phyloP scores from a whole-genome alignment of 805 yeast species.

The Priceomyces carsonii region DNA sequence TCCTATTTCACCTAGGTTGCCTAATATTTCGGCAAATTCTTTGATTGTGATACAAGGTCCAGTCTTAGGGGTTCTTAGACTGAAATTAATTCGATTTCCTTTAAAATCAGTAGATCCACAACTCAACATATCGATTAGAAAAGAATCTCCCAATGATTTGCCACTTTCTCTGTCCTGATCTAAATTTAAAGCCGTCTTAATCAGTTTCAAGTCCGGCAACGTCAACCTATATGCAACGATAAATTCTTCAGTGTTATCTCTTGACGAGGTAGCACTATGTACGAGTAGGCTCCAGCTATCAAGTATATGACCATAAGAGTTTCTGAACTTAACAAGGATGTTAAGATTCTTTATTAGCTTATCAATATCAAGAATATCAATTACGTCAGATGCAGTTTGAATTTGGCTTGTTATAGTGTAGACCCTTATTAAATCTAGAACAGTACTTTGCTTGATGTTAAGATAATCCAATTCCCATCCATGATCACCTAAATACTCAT shows the following conservation, averaged over 20 bases:
- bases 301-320: conserved; percentile 26
- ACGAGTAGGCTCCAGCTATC: conserved; percentile 38
- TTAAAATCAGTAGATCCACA: conserved; percentile 28
- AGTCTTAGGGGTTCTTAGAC: conserved; percentile 20
- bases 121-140: conserved; percentile 44
- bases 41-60: conserved; percentile 34
- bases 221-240: conserved; percentile 19
- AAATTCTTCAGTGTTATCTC: conserved; percentile 1
- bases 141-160: conserved; percentile 24
- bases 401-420: conserved; percentile 27
- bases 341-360: conserved; percentile 30
- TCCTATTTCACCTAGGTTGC: conserved; percentile 39
- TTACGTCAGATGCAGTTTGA: conserved; percentile 18
- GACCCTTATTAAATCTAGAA: conserved; percentile 25
- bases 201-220: conserved; percentile 27
- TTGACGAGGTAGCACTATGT: conserved; percentile 14
- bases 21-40: conserved; percentile 44
- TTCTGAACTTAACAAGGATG: conserved; percentile 32
- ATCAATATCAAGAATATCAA: conserved; percentile 44
- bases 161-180: conserved; percentile 20
- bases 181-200: conserved; percentile 30
- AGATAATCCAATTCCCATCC: conserved; percentile 10
- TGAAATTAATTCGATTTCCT: conserved; percentile 31
- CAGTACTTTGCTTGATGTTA: conserved; percentile 24
- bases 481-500: conserved; percentile 20